Conservation (phyloP, 2,329 filamentous ascomycete genomes). For the Dothideomycetes sp. region DNA sequence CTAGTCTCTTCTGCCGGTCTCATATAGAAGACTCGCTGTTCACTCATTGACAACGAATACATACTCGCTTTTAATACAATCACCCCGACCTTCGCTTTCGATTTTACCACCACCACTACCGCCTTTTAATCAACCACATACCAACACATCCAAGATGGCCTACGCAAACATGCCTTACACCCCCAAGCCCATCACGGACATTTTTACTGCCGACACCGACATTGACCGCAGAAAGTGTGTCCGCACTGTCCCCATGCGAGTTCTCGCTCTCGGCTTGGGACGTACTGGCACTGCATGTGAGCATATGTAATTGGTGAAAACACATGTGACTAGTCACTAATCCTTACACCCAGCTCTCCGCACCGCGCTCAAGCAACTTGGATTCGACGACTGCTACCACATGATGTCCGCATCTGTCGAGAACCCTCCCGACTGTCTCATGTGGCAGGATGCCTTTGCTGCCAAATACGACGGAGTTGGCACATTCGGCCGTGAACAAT, state of each 20-base stretch:
- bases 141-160: slow-evolving; percentile 19
- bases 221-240: slow-evolving; percentile 56
- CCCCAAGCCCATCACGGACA: slow-evolving; percentile 43
- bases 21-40: slow-evolving; percentile 3
- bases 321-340: no score
- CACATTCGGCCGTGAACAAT: slow-evolving; percentile 54
- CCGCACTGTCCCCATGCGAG: slow-evolving; percentile 60
- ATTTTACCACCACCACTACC: no score
- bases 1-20: slow-evolving; percentile 1
- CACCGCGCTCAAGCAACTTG: slow-evolving; percentile 53
- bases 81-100: not conserved
- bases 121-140: no score
- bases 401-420: slow-evolving; percentile 62
- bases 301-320: no score
- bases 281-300: slow-evolving; percentile 61
- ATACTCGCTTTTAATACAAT: not conserved
- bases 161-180: slow-evolving; percentile 27
- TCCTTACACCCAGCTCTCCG: slow-evolving; percentile 41
- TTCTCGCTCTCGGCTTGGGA: slow-evolving; percentile 58
- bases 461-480: slow-evolving; percentile 53
- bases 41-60: not conserved
- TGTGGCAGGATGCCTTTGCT: slow-evolving; percentile 59
- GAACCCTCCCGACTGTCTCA: slow-evolving; percentile 54
- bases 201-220: slow-evolving; percentile 55
- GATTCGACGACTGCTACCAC: slow-evolving; percentile 60